These are phyloP conservation scores for Fusarium sp. DNA, from an alignment of 2,329 filamentous ascomycete species.

Conservation along the genomic window DNA sequence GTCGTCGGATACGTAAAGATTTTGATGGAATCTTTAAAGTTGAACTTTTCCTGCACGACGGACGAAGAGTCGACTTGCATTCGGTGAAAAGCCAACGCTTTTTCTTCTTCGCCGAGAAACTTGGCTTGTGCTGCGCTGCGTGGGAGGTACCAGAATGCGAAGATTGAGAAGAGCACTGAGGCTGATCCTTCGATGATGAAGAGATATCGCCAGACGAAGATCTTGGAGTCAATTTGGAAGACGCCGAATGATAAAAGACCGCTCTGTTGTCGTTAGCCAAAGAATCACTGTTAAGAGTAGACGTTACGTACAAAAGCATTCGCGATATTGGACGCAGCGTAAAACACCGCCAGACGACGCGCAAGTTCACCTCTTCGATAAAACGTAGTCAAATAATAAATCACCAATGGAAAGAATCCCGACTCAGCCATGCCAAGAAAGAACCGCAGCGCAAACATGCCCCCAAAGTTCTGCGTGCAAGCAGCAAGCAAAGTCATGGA, in stretches of 20 bases:
- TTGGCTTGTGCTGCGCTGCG: background rate
- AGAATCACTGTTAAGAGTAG: accelerated
- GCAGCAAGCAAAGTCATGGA: conserved; percentile 8
- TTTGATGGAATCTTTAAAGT: conserved; percentile 10
- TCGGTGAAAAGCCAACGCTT: background rate
- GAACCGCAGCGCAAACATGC: conserved; percentile 4
- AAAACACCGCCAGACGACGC: conserved; percentile 5
- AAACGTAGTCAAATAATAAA: conserved; percentile 12
- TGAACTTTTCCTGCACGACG: conserved; percentile 15
- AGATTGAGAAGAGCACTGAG: background rate
- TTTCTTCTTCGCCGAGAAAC: conserved; percentile 13
- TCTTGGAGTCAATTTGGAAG: conserved; percentile 1
- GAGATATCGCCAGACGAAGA: conserved; percentile 8
- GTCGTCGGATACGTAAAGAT: conserved; percentile 13
- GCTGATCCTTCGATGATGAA: conserved; percentile 15
- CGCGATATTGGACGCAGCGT: conserved; percentile 6
- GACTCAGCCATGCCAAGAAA: conserved; percentile 10
- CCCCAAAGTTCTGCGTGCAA: conserved; percentile 2
- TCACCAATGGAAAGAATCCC: conserved; percentile 6
- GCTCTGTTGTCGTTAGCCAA: background rate
- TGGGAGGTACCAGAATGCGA: conserved; percentile 18
- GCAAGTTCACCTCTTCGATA: conserved; percentile 10
- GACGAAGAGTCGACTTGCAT: conserved; percentile 18
- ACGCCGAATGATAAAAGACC: conserved; percentile 3
- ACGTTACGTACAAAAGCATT: background rate